A percentile compares a stretch with the other conserved stretches of the same genome.
phyloP scores from a whole-genome alignment of 75 land plant genomes.

The Selaginella moellendorffii region DNA sequence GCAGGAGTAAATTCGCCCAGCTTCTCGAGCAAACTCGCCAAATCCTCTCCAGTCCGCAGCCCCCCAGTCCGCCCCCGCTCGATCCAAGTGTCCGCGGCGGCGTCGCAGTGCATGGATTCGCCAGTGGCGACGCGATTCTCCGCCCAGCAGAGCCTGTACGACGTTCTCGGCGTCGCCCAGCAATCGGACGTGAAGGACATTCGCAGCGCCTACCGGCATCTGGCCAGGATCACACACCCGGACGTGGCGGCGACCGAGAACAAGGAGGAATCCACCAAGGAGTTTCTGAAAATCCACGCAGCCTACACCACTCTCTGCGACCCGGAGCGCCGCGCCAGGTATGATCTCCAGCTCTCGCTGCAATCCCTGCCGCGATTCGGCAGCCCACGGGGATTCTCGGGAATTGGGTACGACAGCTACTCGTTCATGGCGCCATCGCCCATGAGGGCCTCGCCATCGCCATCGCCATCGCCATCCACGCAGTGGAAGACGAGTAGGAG shows the following conservation, averaged over 20 bases:
- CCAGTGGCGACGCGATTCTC: not conserved
- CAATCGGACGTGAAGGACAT: slow-evolving; percentile 29
- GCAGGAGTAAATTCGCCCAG: too few relatives aligned
- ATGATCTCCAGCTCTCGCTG: slow-evolving; percentile 9
- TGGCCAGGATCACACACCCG: slow-evolving; percentile 35
- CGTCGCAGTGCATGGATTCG: not conserved
- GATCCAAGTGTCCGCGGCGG: not conserved
- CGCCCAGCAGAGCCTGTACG: slow-evolving; percentile 25
- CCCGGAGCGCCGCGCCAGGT: slow-evolving; percentile 18
- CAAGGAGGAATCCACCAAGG: not conserved
- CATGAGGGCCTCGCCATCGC: not conserved
- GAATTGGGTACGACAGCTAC: not conserved
- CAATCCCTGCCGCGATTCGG: not conserved
- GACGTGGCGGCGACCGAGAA: slow-evolving; percentile 18
- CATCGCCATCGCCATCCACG: not conserved
- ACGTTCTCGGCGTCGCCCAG: slow-evolving; percentile 31
- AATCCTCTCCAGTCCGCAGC: too few relatives aligned
- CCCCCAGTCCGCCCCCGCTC: too few relatives aligned
- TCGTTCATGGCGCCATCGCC: not conserved
- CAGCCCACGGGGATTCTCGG: not conserved
- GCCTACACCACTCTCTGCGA: slow-evolving; percentile 26
- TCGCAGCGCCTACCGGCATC: slow-evolving; percentile 35
- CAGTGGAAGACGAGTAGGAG: not conserved
- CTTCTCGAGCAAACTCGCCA: too few relatives aligned
- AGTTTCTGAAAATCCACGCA: slow-evolving; percentile 20